These are phyloP conservation scores for Eleusine indica DNA, from an alignment of 176 grass and related monocot species.

Conservation along the genomic window DNA sequence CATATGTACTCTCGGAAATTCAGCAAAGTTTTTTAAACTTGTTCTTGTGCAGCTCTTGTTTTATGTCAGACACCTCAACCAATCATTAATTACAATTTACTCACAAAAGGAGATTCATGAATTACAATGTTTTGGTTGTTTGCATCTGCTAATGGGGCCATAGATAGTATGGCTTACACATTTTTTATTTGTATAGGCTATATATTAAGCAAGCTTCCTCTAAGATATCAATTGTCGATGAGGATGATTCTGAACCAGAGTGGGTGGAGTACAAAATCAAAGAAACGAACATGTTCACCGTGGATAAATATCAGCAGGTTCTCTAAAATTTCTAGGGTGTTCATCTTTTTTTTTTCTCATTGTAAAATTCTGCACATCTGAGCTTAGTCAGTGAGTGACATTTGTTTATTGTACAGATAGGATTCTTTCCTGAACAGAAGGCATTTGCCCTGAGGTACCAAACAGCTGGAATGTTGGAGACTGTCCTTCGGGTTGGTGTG, in stretches of 20 bases:
- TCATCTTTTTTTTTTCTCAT: neutral
- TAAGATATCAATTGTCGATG: constrained; percentile 53
- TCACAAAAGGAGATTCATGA: neutral
- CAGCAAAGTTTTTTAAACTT: neutral
- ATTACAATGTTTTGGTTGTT: neutral
- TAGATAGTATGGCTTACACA: neutral
- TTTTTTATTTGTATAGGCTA: constrained; percentile 53
- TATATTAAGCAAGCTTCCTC: constrained; percentile 89
- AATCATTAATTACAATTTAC: neutral
- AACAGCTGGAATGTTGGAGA: constrained; percentile 91
- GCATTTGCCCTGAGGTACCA: constrained; percentile 92
- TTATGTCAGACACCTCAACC: neutral
- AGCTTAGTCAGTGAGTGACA: constrained; percentile 22
- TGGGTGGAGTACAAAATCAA: constrained; percentile 99
- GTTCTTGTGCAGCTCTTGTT: neutral
- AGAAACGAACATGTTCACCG: constrained; percentile 92
- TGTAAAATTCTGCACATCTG: neutral
- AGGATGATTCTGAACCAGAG: constrained; percentile 69
- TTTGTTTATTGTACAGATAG: constrained; percentile 76
- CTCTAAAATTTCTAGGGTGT: constrained; percentile 24
- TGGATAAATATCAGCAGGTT: constrained; percentile 98
- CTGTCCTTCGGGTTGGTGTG: constrained; percentile 78
- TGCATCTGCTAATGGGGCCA: neutral
- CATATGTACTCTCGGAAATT: neutral
- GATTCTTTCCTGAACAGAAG: constrained; percentile 80